A percentile compares a stretch with the other conserved stretches of the same genome.
These are phyloP conservation scores for Trametes sanguinea DNA, from an alignment of 768 basidiomycete genomes.

Conservation along the genomic window DNA sequence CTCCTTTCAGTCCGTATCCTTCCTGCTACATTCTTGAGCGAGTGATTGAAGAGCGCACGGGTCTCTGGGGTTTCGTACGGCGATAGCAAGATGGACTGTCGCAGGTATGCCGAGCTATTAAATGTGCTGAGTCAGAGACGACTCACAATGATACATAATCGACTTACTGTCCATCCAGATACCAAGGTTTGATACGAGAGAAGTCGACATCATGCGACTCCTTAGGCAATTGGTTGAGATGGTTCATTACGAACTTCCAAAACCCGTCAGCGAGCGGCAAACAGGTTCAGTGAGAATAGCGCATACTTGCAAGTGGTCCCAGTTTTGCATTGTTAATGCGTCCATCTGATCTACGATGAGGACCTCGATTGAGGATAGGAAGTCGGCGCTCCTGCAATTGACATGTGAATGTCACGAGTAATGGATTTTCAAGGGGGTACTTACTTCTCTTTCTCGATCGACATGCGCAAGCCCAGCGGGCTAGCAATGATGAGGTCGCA, in stretches of 20 bases:
- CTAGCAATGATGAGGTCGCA: slow-evolving; percentile 93
- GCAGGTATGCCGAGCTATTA: slow-evolving; percentile 75
- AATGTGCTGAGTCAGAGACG: slow-evolving; percentile 1
- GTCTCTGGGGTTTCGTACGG: slow-evolving; percentile 90
- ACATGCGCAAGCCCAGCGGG: slow-evolving; percentile 87
- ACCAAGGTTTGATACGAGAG: slow-evolving; percentile 97
- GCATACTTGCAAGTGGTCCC: slow-evolving; percentile 93
- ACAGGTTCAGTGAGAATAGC: not conserved
- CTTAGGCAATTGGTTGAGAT: slow-evolving; percentile 87
- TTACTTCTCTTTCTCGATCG: slow-evolving; percentile 93
- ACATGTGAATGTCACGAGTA: too few relatives aligned
- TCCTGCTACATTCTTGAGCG: slow-evolving; percentile 81
- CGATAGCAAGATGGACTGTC: slow-evolving; percentile 87
- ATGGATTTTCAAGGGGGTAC: slow-evolving; percentile 29
- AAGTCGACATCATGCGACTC: slow-evolving; percentile 95
- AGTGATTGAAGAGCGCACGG: slow-evolving; percentile 73
- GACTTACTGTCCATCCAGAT: slow-evolving; percentile 88
- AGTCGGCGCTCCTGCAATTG: slow-evolving; percentile 71
- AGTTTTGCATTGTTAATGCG: slow-evolving; percentile 96
- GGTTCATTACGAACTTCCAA: slow-evolving; percentile 76
- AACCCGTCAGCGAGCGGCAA: not conserved
- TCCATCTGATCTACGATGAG: slow-evolving; percentile 92
- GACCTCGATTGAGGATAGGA: slow-evolving; percentile 91
- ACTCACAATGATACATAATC: slow-evolving; percentile 1
- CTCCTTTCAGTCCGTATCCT: slow-evolving; percentile 69